Conservation (phyloP, 495 filamentous ascomycete species). For the Corynascus novoguineensis region DNA sequence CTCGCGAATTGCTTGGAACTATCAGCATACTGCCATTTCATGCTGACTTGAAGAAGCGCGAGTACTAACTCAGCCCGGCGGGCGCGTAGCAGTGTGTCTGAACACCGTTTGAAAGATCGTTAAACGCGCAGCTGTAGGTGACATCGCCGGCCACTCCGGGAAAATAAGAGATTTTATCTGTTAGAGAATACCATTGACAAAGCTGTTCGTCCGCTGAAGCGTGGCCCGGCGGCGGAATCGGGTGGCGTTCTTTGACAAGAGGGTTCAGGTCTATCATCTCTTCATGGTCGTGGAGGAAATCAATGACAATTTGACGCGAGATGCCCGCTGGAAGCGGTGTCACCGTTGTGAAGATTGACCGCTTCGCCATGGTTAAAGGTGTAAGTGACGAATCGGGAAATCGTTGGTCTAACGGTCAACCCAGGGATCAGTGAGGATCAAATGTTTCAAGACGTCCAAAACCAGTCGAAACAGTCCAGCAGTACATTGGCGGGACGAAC, state of each 20-base stretch:
- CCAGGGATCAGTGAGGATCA: background rate
- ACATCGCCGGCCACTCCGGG: conserved; percentile 63
- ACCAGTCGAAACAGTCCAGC: background rate
- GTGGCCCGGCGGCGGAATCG: conserved; percentile 56
- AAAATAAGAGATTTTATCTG: conserved; percentile 66
- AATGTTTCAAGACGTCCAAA: background rate
- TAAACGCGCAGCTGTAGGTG: conserved; percentile 69
- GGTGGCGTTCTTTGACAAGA: conserved; percentile 62
- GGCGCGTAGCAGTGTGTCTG: conserved; percentile 69
- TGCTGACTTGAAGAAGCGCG: too few relatives aligned
- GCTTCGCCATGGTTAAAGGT: conserved; percentile 44
- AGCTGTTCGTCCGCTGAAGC: conserved; percentile 60
- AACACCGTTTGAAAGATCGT: conserved; percentile 60
- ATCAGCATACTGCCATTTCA: background rate
- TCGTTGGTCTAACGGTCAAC: background rate
- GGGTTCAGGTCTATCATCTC: conserved; percentile 82
- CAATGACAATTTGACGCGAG: conserved; percentile 58
- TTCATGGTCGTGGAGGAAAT: conserved; percentile 63
- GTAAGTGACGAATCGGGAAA: conserved; percentile 4
- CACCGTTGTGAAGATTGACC: conserved; percentile 59
- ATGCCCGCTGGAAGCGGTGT: conserved; percentile 65
- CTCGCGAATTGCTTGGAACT: conserved; percentile 61
- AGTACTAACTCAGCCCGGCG: conserved; percentile 23
- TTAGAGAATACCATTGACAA: conserved; percentile 66
- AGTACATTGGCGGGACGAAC: background rate